Evolutionary conservation across 1,284 basidiomycete species (phyloP), one percentile per base, ranked within the genome.

Genomic region (Melampsora allii-populina): DNA sequence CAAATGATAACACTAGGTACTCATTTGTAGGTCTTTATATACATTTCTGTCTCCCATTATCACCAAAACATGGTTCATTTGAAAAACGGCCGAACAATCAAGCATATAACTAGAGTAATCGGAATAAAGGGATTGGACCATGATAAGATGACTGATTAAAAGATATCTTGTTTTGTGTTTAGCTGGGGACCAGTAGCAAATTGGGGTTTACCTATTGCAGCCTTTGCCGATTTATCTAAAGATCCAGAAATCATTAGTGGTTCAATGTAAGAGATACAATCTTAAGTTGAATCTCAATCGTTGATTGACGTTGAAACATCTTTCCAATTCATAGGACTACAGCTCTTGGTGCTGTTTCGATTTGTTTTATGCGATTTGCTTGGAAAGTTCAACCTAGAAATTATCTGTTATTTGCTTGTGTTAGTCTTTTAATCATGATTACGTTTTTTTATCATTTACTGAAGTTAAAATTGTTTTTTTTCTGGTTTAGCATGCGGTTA

Each of bases 201-300:
- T 85, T 98, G 94, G 91, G 94, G 94, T 80, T 87, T 98, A 39
- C 94, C 94, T 72, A 83, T 97, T 53, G 94, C 94, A 78, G 94
- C 94, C 50, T 83, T 98, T 60, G 82, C 92, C 4, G 94, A 98
- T 83, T 85, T 80, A 27, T 84, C 79, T 69, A 95, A 94, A 82
- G 91, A 95, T 86, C 92, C 95, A 83, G 92, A 95, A 79, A 86
- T 92, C 81, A 98, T 98, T 79, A 95, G 93, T 66, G 92, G 94
- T 24, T 87, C 92, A 42, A 98, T 98, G 94, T 66, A 12, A 45
- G 56, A 31, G 5, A 45, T 42, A 42, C n/a, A 10, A 33, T 42
- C 12, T 14, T 42, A 42, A 42, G 1, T 42, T 14, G 10, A 14
- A 42, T 14, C 3, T 33, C 39, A 1, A 14, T 42, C 12, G 1